Evolutionary conservation across 805 yeast species (phyloP), one percentile per base, ranked within the genome.

Genomic region (Barnettozyma sucrosica): DNA sequence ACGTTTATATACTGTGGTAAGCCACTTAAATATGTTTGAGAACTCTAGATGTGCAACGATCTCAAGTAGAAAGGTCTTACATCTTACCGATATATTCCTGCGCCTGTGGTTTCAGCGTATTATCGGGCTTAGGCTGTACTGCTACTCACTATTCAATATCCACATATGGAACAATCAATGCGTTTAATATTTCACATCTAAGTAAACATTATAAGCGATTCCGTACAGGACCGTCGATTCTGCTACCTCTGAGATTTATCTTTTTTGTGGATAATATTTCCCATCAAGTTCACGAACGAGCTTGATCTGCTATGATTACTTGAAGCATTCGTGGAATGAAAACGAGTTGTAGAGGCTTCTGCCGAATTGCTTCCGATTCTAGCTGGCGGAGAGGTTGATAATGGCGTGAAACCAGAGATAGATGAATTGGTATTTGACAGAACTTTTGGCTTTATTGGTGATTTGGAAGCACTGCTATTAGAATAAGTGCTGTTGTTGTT

Each of bases 201-300:
- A n/a, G n/a, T 9, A 4, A 28, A 28, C 32, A 7, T 25, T 25
- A 9, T 25, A 25, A 14, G 16, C 5, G 14, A 28, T 28, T 28
- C 32, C 16, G 14, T 13, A n/a, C n/a, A 11, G 32, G 16, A 11
- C 11, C 13, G 14, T 14, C 5, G 5, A 11, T 5, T 37, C n/a
- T 23, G 14, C 13, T 39, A 25, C 16, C 21, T 39, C 21, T 24
- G 32, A 8, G 42, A 16, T 19, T 33, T 33, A 14, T 59, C 58
- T 46, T 59, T 58, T 36, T 54, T 60, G 36, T 56, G 57, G 49
- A 56, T 49, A 11, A 60, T 25, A 9, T 36, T 44, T 0, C 64
- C 64, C 58, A 60, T 50, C 43, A 60, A 24, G 44, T 59, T 59
- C n/a, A 51, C 62, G 37, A 60, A 60, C 4, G 63, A 59, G 5